Evolutionary conservation across 768 basidiomycete genomes (phyloP).

Genomic region (Lyophyllum semitale): DNA sequence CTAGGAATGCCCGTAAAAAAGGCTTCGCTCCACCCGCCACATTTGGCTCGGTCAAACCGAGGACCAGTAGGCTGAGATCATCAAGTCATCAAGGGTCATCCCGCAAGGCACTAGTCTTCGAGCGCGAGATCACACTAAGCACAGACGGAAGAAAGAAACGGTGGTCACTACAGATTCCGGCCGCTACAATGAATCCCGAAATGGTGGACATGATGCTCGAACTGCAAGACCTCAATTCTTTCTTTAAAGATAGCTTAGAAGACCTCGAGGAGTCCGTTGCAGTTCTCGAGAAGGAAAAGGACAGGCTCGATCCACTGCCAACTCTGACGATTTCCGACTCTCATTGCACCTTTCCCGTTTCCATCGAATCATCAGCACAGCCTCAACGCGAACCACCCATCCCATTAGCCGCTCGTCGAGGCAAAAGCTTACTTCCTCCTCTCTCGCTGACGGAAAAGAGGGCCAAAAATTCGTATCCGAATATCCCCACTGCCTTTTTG

Average conservation of each 20-base stretch:
- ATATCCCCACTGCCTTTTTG: constrained; percentile 44
- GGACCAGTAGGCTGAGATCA: not conserved
- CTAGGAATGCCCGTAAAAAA: constrained; percentile 2
- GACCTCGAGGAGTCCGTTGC: constrained; percentile 16
- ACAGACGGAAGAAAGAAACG: constrained; percentile 29
- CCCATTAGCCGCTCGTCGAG: constrained; percentile 38
- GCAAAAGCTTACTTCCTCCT: constrained; percentile 34
- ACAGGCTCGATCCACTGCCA: constrained; percentile 30
- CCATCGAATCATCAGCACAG: constrained; percentile 33
- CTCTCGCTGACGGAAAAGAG: constrained; percentile 22
- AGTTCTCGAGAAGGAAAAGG: constrained; percentile 17
- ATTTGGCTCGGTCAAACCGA: constrained; percentile 2
- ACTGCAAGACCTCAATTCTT: constrained; percentile 38
- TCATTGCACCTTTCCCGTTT: constrained; percentile 36
- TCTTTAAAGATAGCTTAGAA: constrained; percentile 33
- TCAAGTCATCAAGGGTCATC: constrained; percentile 15
- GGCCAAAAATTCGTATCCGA: constrained; percentile 34
- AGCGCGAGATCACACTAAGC: constrained; percentile 33
- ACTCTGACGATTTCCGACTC: constrained; percentile 46
- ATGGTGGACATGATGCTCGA: constrained; percentile 42
- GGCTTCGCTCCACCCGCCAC: not conserved
- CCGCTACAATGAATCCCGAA: constrained; percentile 36
- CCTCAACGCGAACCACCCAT: constrained; percentile 18
- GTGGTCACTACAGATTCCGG: constrained; percentile 34
- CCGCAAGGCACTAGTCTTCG: constrained; percentile 34